phyloP scores from a whole-genome alignment of 2,329 filamentous ascomycete genomes.

The Diaporthe longicolla region DNA sequence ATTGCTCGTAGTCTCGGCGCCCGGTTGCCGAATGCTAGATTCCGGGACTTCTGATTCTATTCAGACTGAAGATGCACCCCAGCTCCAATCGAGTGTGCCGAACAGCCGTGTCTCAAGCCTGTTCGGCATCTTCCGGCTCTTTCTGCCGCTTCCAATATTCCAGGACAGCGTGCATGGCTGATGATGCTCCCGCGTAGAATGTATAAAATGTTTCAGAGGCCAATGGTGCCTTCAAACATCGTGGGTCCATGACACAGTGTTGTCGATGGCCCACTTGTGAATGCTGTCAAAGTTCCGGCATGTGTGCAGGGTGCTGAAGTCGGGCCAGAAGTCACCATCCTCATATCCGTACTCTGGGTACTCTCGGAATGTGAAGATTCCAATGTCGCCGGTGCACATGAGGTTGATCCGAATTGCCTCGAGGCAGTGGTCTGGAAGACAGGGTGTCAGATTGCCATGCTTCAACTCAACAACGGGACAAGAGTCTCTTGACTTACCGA shows the following conservation, averaged over 20 bases:
- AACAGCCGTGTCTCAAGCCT: slow-evolving; percentile 22
- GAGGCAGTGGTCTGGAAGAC: slow-evolving; percentile 64
- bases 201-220: neutral
- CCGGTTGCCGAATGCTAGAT: slow-evolving; percentile 22
- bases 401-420: slow-evolving; percentile 66
- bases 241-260: slow-evolving; percentile 60
- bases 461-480: fast-evolving
- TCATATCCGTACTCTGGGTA: slow-evolving; percentile 58
- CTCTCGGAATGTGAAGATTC: slow-evolving; percentile 67
- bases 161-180: slow-evolving; percentile 2
- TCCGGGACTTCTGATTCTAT: slow-evolving; percentile 3
- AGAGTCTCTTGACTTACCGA: slow-evolving; percentile 50
- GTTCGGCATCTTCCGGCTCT: slow-evolving; percentile 20
- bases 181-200: neutral
- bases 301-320: slow-evolving; percentile 67
- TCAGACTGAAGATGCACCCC: neutral
- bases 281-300: slow-evolving; percentile 69
- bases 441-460: neutral
- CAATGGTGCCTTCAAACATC: slow-evolving; percentile 44
- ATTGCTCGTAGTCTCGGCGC: slow-evolving; percentile 3
- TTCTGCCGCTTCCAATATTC: neutral
- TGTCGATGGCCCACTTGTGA: slow-evolving; percentile 65
- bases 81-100: slow-evolving; percentile 27
- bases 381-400: slow-evolving; percentile 69
- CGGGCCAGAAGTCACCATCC: slow-evolving; percentile 65